Conservation (phyloP, 495 filamentous ascomycete species). For the Hypoxylon trugodes region DNA sequence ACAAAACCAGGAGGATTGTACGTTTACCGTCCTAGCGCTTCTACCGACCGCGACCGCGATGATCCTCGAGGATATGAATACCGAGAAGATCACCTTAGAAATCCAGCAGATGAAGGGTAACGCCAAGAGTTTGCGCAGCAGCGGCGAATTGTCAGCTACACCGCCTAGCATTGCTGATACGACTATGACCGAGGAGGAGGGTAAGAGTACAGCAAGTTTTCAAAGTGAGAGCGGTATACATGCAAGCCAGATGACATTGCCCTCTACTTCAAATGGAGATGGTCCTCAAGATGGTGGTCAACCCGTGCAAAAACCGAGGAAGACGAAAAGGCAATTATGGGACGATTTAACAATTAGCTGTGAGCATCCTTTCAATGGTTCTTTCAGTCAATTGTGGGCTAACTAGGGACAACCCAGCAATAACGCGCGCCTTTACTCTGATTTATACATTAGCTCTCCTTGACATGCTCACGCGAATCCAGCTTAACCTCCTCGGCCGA, state of each 20-base stretch:
- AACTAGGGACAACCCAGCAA: slow-evolving; percentile 66
- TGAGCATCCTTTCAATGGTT: slow-evolving; percentile 52
- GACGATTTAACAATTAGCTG: slow-evolving; percentile 96
- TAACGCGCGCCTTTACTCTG: slow-evolving; percentile 88
- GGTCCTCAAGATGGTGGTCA: slow-evolving; percentile 50
- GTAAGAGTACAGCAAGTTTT: slow-evolving; percentile 75
- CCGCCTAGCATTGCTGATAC: slow-evolving; percentile 74
- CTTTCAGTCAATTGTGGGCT: slow-evolving; percentile 17
- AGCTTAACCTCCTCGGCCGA: slow-evolving; percentile 95
- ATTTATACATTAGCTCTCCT: slow-evolving; percentile 91
- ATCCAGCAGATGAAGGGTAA: slow-evolving; percentile 93
- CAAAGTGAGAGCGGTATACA: slow-evolving; percentile 82
- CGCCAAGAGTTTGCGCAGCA: slow-evolving; percentile 69
- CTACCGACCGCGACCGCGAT: slow-evolving; percentile 90
- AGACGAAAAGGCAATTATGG: slow-evolving; percentile 92
- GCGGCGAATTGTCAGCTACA: slow-evolving; percentile 67
- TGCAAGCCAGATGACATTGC: slow-evolving; percentile 74
- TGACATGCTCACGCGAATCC: slow-evolving; percentile 90
- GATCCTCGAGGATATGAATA: slow-evolving; percentile 85
- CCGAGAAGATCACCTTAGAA: slow-evolving; percentile 88
- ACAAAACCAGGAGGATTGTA: slow-evolving; percentile 98
- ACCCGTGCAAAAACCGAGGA: slow-evolving; percentile 63
- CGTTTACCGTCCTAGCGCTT: slow-evolving; percentile 95
- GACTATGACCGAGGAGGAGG: slow-evolving; percentile 75
- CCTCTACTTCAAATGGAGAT: slow-evolving; percentile 44